Base-by-base conservation (phyloP, 495 filamentous ascomycete species). In the Echria macrotheca region DNA sequence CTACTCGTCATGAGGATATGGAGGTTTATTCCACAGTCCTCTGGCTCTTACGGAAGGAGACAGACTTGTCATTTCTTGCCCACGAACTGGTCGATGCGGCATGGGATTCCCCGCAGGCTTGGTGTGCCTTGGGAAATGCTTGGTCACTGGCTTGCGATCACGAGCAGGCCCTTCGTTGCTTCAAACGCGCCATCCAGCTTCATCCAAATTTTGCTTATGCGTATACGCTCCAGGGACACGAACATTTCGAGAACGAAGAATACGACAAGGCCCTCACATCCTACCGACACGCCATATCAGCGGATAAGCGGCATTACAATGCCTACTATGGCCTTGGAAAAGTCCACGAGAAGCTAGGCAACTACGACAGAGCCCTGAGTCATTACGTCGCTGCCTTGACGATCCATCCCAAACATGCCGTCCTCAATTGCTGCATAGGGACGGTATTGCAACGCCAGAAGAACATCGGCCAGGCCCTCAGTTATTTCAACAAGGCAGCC, bases 21-120 rank as follows among this genome's bases (percentile, higher is more conserved):
- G 93, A 98, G 59, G 83, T 95, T 17, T 98, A 93, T 65, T 96
- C 91, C 3, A 97, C 94, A 10, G 82, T 91, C n/a, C 80, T 98
- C 6, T 98, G 93, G 93, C 88, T 95, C 62, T 72, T 95, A 52
- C 93, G 95, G 62, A 86, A 83, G 55, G 93, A 96, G 53, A 84
- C 87, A 5, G 88, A 96, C 22, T 74, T 98, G 6, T 89, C 94
- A 2, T 94, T 90, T 63, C 76, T 98, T 12, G 85, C 93, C 2
- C 94, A 96, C 56, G 86, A 93, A 60, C 72, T 96, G 15, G 74
- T 94, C 35, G 94, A 95, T 47, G 63, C 80, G 9, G 90, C 90
- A 38, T 90, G 88, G 59, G 75, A 89, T 37, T 91, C 90, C 0
- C 93, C 93, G 8, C 82, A 96, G 67, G 86, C 94, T 4, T 98